Evolutionary conservation across 1,284 basidiomycete species (phyloP).

Genomic region (Leccinum fuscescens): DNA sequence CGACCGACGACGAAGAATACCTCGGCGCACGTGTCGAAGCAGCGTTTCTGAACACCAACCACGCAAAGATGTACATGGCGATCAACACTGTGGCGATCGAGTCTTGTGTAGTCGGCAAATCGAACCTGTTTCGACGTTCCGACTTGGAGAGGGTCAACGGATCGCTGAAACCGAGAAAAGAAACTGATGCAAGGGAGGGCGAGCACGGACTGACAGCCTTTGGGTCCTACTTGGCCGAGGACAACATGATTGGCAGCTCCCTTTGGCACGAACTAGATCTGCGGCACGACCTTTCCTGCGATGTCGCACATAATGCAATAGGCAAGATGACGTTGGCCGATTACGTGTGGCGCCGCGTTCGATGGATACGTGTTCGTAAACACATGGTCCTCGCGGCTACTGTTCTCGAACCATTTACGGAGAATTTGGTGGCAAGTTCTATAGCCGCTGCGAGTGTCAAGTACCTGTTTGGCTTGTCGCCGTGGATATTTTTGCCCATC

Average conservation of each 20-base stretch:
- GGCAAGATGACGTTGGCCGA: slow-evolving; percentile 79
- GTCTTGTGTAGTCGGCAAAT: slow-evolving; percentile 97
- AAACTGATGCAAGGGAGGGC: slow-evolving; percentile 30
- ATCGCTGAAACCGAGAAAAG: slow-evolving; percentile 47
- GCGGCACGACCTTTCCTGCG: slow-evolving; percentile 83
- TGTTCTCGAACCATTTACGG: slow-evolving; percentile 85
- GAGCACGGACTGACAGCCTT: slow-evolving; percentile 72
- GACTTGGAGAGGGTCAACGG: slow-evolving; percentile 77
- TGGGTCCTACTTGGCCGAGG: slow-evolving; percentile 86
- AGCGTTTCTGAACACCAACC: slow-evolving; percentile 94
- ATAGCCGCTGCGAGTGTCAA: slow-evolving; percentile 59
- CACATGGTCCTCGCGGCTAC: slow-evolving; percentile 87
- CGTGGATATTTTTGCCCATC: slow-evolving; percentile 53
- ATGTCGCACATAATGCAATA: slow-evolving; percentile 86
- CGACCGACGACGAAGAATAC: slow-evolving; percentile 63
- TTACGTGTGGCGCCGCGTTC: slow-evolving; percentile 82
- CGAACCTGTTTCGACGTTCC: slow-evolving; percentile 89
- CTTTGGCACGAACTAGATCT: slow-evolving; percentile 90
- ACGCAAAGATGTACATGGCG: slow-evolving; percentile 98
- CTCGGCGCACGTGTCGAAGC: slow-evolving; percentile 88
- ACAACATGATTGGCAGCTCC: slow-evolving; percentile 90
- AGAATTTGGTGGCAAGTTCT: slow-evolving; percentile 70
- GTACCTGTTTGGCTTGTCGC: slow-evolving; percentile 52
- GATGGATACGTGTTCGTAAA: slow-evolving; percentile 94
- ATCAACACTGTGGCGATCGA: slow-evolving; percentile 88